A percentile compares a stretch with the other conserved stretches of the same genome.
Conservation (phyloP, 352 stramenopile species). For the Hyaloperonospora brassicae region DNA sequence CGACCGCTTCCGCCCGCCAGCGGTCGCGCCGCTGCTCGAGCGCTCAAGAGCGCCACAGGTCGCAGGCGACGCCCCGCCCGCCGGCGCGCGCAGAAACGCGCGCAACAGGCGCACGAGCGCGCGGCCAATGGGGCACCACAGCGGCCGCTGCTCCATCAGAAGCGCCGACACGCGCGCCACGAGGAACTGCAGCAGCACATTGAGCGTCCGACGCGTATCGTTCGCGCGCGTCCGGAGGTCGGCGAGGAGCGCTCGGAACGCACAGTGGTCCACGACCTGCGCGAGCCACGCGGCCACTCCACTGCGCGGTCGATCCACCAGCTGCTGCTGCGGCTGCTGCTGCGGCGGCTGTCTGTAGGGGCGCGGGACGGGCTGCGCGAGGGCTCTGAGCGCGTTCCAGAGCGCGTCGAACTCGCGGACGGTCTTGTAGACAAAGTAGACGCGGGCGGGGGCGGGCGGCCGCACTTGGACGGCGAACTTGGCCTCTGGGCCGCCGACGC, state of each 20-base stretch:
- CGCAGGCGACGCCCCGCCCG: constrained; percentile 4
- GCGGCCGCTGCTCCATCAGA: constrained; percentile 50
- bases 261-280: constrained; percentile 68
- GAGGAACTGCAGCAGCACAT: constrained; percentile 64
- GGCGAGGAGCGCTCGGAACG: constrained; percentile 49
- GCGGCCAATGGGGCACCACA: constrained; percentile 42
- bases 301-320: constrained; percentile 14
- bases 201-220: constrained; percentile 66
- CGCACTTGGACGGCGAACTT: constrained; percentile 66
- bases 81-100: constrained; percentile 40
- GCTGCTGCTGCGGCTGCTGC: constrained; percentile 6
- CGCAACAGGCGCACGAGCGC: constrained; percentile 52
- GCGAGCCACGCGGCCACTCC: constrained; percentile 65
- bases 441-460: constrained; percentile 23
- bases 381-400: constrained; percentile 48
- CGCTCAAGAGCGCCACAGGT: constrained; percentile 1
- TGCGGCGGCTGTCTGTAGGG: neutral
- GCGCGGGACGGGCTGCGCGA: constrained; percentile 47
- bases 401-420: constrained; percentile 67
- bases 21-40: constrained; percentile 10
- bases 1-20: constrained; percentile 39
- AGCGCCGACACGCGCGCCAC: constrained; percentile 53
- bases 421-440: constrained; percentile 81
- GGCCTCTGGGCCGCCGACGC: constrained; percentile 72
- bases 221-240: constrained; percentile 58